These are phyloP conservation scores for Uncinocarpus reesii DNA, from an alignment of 2,329 filamentous ascomycete species.

Conservation along the genomic window DNA sequence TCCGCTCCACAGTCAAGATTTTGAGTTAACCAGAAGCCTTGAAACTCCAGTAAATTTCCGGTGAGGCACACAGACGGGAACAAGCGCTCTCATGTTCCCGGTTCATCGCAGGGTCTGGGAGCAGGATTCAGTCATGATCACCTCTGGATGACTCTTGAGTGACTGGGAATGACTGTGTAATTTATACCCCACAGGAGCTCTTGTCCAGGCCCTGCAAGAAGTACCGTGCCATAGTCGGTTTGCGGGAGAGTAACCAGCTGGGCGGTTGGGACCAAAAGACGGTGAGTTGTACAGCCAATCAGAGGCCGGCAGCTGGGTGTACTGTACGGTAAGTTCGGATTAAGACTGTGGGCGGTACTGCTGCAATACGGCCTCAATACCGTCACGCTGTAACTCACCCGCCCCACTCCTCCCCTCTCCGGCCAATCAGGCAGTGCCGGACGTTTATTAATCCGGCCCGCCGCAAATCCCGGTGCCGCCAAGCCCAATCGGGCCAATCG, in stretches of 20 bases:
- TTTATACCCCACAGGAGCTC: constrained; percentile 11
- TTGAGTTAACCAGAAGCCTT: not conserved
- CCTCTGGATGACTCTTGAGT: no score
- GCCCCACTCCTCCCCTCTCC: not conserved
- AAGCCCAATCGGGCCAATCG: not conserved
- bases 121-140: not conserved
- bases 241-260: constrained; percentile 3
- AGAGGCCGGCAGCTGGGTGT: not conserved
- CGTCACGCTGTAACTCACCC: not conserved
- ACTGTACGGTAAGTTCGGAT: constrained; percentile 1
- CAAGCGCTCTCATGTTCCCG: no score
- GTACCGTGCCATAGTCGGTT: not conserved
- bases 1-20: not conserved
- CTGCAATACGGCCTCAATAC: no score
- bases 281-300: constrained; percentile 13
- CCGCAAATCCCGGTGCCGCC: not conserved
- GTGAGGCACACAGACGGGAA: no score
- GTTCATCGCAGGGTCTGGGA: no score
- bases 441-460: constrained; percentile 4
- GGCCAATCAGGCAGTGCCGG: not conserved
- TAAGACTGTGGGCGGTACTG: constrained; percentile 3
- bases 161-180: not conserved
- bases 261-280: constrained; percentile 11
- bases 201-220: not conserved
- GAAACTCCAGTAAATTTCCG: no score